Conservation (phyloP, 352 stramenopile species). For the Phytophthora agathidicida region DNA sequence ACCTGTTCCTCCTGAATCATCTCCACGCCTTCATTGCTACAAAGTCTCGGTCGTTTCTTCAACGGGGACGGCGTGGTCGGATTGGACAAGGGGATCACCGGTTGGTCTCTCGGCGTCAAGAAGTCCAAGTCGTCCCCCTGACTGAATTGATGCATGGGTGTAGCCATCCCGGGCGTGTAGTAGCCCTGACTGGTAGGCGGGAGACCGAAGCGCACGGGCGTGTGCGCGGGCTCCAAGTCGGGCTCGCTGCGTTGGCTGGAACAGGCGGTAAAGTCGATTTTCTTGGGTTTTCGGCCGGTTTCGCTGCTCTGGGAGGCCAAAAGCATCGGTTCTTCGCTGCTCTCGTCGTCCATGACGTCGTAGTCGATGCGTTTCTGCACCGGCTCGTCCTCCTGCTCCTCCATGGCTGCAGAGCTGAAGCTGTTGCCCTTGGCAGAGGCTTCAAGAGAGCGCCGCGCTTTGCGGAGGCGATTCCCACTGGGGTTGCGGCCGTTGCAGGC, state of each 20-base stretch:
- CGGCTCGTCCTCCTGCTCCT: constrained; percentile 42
- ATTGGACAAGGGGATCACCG: constrained; percentile 81
- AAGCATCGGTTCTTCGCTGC: constrained; percentile 45
- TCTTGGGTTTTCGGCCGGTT: constrained; percentile 55
- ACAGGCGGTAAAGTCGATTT: constrained; percentile 74
- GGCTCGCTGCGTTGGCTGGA: constrained; percentile 78
- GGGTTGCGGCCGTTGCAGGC: constrained; percentile 31
- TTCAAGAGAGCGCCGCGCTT: constrained; percentile 41
- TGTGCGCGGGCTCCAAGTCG: constrained; percentile 56
- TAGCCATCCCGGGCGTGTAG: constrained; percentile 32
- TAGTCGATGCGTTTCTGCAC: constrained; percentile 83
- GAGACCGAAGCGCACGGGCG: constrained; percentile 31
- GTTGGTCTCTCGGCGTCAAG: constrained; percentile 83
- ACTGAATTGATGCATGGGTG: constrained; percentile 75
- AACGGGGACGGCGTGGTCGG: constrained; percentile 82
- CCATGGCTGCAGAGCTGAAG: constrained; percentile 12
- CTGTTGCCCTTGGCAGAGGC: constrained; percentile 36
- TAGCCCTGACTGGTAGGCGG: constrained; percentile 43
- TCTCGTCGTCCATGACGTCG: constrained; percentile 62
- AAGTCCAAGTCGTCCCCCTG: constrained; percentile 90
- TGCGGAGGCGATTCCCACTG: too few relatives aligned
- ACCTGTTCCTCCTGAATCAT: constrained; percentile 65
- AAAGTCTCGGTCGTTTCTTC: constrained; percentile 73
- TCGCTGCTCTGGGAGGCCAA: constrained; percentile 54
- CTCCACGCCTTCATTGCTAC: constrained; percentile 36